These are phyloP conservation scores for Anaeramoeba flamelloides DNA, from an alignment of 78 protist species.

Conservation along the genomic window DNA sequence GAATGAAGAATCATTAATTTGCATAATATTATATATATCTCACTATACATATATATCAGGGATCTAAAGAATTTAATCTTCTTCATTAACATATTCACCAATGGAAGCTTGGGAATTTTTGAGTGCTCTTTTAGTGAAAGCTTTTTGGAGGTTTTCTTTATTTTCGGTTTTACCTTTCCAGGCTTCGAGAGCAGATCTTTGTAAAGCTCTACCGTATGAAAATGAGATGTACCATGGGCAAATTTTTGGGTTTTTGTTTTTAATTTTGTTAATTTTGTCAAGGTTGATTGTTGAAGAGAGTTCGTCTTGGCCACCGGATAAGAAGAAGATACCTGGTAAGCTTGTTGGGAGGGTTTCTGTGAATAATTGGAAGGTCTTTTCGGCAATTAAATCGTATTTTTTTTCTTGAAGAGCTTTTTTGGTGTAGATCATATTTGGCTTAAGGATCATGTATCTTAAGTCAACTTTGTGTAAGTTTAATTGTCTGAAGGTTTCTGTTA, in stretches of 20 bases:
- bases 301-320: conserved; percentile 81
- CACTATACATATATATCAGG: too few relatives aligned
- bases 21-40: too few relatives aligned
- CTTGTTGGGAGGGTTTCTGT: conserved; percentile 78
- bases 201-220: conserved; percentile 80
- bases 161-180: not conserved
- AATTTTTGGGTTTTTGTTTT: conserved; percentile 1
- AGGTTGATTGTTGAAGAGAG: conserved; percentile 64
- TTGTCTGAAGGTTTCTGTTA: conserved; percentile 17
- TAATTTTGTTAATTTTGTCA: conserved; percentile 55
- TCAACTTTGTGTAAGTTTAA: conserved; percentile 25
- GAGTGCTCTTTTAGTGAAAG: not conserved
- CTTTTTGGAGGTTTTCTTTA: not conserved
- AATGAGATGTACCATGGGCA: conserved; percentile 72
- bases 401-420: conserved; percentile 1
- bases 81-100: conserved; percentile 33
- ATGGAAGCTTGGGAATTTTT: not conserved
- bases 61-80: too few relatives aligned
- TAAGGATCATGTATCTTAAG: conserved; percentile 56
- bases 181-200: conserved; percentile 30
- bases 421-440: conserved; percentile 78
- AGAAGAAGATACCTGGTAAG: conserved; percentile 71
- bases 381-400: conserved; percentile 46
- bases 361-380: conserved; percentile 50
- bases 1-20: too few relatives aligned